Base-by-base conservation (phyloP, 441 rosid genomes). In the Manihot esculenta region DNA sequence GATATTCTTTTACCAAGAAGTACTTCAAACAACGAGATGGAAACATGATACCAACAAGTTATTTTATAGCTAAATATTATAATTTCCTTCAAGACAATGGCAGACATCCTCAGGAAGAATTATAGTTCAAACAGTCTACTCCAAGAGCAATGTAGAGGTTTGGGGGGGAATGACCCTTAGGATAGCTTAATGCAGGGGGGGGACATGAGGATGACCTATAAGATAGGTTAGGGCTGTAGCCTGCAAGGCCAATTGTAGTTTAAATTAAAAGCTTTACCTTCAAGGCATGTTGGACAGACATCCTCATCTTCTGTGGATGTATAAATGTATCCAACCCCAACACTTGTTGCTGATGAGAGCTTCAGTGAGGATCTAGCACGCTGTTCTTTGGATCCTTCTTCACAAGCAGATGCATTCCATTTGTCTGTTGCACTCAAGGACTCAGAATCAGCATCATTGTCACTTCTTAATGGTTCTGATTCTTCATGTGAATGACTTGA, bases 261-360 rank as follows among this genome's bases (percentile, higher is more conserved):
- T 45, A 62, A 44, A 65, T 54, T 21, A 65, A 47, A 67, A 77
- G 60, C 65, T 64, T 71, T 85, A 92, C 97, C 98, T 79, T 94
- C 98, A 63, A 94, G 97, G 81, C 97, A 91, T 58, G 97, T 94
- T 56, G 97, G 97, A 53, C 98, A 94, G 62, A 84, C 84, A 78
- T 94, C 97, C 79, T 91, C 98, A 27, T 94, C 97, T 74, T 91
- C 97, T 48, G 93, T 75, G 50, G 85, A 76, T 49, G 83, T 55
- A 83, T 86, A 87, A 72, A 90, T 66, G 68, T 81, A 77, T 66
- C 83, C 95, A 77, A 80, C 69, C 63, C 88, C 84, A 68, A 76
- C 62, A 35, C 79, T 54, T 14, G 84, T 87, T 70, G 90, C 81
- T 3, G 85, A 82, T 65, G 85, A 71, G 60, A 85, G 84, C 76